Evolutionary conservation across 768 basidiomycete species (phyloP).

Genomic region (Boletus coccyginus): DNA sequence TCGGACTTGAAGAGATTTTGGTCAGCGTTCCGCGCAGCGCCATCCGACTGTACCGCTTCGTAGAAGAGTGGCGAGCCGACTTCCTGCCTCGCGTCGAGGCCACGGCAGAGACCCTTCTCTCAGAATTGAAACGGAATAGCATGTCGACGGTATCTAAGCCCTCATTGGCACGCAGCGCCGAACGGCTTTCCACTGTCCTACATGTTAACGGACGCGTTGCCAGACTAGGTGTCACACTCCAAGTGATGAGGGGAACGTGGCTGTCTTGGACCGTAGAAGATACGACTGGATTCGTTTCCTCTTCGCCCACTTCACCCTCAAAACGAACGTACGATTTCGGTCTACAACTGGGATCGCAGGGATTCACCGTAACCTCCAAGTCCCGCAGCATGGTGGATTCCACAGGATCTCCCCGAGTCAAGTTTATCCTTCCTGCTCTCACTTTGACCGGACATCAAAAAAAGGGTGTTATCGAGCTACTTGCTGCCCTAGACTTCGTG

Average conservation of each 20-base stretch:
- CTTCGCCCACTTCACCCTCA: conserved; percentile 31
- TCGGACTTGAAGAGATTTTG: conserved; percentile 44
- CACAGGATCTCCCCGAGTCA: conserved; percentile 48
- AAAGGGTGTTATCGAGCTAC: conserved; percentile 42
- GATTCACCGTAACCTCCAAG: conserved; percentile 55
- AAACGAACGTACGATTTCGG: conserved; percentile 52
- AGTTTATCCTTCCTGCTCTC: conserved; percentile 63
- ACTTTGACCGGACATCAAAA: conserved; percentile 61
- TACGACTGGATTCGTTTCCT: conserved; percentile 46
- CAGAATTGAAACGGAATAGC: conserved; percentile 53
- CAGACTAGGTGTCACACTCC: conserved; percentile 59
- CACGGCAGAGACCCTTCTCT: conserved; percentile 59
- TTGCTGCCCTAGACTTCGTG: conserved; percentile 66
- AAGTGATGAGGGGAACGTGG: conserved; percentile 90
- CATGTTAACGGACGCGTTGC: conserved; percentile 53
- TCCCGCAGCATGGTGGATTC: conserved; percentile 34
- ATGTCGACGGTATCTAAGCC: conserved; percentile 33
- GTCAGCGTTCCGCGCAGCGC: conserved; percentile 78
- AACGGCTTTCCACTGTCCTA: conserved; percentile 24
- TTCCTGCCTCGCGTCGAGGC: conserved; percentile 74
- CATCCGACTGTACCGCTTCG: conserved; percentile 70
- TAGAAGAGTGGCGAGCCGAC: conserved; percentile 80
- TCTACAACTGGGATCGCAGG: conserved; percentile 59
- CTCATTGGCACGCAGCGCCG: conserved; percentile 22
- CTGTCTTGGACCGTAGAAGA: conserved; percentile 67